Percentiles rank a stretch among this genome's conserved stretches.
Evolutionary conservation across 441 rosid genomes (phyloP).

Genomic region (Hura crepitans): DNA sequence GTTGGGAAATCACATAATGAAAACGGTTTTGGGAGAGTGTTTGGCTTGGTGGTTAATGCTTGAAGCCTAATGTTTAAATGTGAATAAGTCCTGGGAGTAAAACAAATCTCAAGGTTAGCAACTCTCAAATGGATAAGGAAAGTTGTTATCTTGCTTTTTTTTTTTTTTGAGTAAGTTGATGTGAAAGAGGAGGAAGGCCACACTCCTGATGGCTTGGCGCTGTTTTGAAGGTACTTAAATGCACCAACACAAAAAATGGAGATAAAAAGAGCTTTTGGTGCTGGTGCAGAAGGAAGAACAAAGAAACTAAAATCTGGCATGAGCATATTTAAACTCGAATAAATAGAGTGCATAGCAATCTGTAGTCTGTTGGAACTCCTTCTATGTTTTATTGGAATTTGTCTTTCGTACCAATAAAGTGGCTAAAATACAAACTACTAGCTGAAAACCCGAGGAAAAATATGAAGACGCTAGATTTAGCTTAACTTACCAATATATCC

Average conservation of each 20-base stretch:
- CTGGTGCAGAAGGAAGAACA: neutral
- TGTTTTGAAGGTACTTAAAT: neutral
- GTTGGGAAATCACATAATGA: neutral
- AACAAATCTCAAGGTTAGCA: neutral
- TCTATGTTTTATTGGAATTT: neutral
- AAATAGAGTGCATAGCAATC: neutral
- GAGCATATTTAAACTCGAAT: conserved; percentile 5
- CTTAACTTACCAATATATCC: neutral
- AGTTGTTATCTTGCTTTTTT: neutral
- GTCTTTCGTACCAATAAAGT: neutral
- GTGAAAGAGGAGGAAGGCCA: neutral
- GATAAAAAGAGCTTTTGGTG: neutral
- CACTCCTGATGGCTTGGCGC: no score
- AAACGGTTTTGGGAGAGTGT: neutral
- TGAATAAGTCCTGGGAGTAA: neutral
- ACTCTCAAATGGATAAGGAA: neutral
- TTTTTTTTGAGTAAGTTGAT: neutral
- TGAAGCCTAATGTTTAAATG: neutral
- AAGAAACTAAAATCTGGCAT: neutral
- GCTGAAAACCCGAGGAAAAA: neutral
- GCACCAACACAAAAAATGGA: neutral
- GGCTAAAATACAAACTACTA: neutral
- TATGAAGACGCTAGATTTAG: neutral
- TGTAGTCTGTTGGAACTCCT: neutral
- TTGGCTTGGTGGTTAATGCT: neutral